phyloP scores from a whole-genome alignment of 2,329 filamentous ascomycete genomes.

The Gnomoniopsis smithogilvyi region DNA sequence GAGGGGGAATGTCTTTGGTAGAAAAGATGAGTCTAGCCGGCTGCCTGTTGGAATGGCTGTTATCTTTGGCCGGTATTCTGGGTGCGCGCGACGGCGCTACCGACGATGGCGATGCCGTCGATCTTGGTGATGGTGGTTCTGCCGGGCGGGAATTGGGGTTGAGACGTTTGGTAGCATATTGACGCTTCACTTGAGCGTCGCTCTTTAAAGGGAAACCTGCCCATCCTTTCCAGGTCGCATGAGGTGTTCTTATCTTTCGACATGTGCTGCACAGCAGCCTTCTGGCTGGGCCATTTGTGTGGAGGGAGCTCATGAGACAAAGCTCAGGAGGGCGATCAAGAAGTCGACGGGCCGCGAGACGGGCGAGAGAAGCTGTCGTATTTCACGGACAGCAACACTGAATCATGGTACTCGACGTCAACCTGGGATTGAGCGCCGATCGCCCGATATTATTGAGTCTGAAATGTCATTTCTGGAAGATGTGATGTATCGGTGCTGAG shows the following conservation, averaged over 20 bases:
- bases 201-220: no score
- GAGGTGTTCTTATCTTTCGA: background rate
- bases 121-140: background rate
- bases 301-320: constrained; percentile 14
- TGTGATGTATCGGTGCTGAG: background rate
- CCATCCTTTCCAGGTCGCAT: background rate
- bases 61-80: constrained; percentile 5
- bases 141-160: background rate
- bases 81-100: background rate
- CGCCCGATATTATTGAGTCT: background rate
- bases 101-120: background rate
- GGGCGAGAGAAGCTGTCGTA: background rate
- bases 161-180: constrained; percentile 3
- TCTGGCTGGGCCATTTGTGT: constrained; percentile 9
- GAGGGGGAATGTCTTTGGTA: constrained; percentile 24
- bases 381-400: background rate
- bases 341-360: background rate
- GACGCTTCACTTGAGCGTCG: background rate
- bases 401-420: background rate
- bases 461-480: background rate
- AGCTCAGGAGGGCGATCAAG: background rate
- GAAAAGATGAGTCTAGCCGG: constrained; percentile 22
- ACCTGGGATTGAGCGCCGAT: background rate
- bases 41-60: background rate
- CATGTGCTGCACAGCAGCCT: constrained; percentile 1